These are phyloP conservation scores for Odontarrhena argentea DNA, from an alignment of 345 rosid genomes.

Conservation along the genomic window DNA sequence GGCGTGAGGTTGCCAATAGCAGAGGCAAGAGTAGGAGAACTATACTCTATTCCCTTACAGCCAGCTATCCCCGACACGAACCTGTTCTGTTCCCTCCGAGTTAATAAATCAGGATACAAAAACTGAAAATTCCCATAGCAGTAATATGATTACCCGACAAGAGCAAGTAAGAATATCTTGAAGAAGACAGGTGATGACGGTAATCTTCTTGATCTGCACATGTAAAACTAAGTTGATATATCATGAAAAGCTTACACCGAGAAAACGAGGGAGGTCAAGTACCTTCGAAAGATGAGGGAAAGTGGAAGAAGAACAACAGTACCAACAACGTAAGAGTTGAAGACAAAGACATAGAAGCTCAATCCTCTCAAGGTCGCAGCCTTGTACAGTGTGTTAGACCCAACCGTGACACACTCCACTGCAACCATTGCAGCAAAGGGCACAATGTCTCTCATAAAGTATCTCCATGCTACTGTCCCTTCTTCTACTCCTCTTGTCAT, in stretches of 20 bases:
- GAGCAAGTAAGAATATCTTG: neutral
- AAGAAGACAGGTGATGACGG: slow-evolving; percentile 1
- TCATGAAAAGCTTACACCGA: neutral
- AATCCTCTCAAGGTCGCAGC: slow-evolving; percentile 53
- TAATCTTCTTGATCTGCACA: neutral
- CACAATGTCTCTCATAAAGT: slow-evolving; percentile 6
- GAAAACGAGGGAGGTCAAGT: neutral
- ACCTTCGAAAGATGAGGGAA: slow-evolving; percentile 9
- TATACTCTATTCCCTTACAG: too few relatives aligned
- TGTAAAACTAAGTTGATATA: neutral
- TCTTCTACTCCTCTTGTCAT: neutral
- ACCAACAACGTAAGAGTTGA: slow-evolving; percentile 49
- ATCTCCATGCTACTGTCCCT: neutral
- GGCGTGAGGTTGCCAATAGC: too few relatives aligned
- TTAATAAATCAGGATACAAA: neutral
- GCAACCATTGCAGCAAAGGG: slow-evolving; percentile 48
- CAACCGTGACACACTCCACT: slow-evolving; percentile 49
- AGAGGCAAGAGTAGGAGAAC: too few relatives aligned
- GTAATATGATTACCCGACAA: neutral
- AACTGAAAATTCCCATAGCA: neutral
- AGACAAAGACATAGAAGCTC: slow-evolving; percentile 51
- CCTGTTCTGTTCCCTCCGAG: neutral
- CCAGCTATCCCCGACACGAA: too few relatives aligned
- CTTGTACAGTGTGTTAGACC: slow-evolving; percentile 39
- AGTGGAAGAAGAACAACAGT: slow-evolving; percentile 45